Evolutionary conservation across 805 yeast species (phyloP).

Genomic region (Yarrowia sp.): DNA sequence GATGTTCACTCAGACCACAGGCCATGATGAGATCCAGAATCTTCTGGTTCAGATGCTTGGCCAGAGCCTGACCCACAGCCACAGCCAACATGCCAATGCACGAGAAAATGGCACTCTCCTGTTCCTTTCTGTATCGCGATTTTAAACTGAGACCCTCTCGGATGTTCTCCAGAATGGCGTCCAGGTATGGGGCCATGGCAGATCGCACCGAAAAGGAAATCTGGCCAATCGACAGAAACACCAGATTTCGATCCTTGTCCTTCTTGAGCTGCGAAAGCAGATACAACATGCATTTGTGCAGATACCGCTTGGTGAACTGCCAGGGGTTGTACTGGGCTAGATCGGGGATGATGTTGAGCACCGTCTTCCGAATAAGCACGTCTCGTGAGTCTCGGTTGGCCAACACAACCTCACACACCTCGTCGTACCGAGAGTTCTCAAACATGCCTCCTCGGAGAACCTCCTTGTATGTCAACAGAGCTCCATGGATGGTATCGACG

Average conservation of each 20-base stretch:
- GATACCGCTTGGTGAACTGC: conserved; percentile 70
- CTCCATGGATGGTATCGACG: conserved; percentile 80
- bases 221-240: conserved; percentile 77
- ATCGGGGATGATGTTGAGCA: conserved; percentile 78
- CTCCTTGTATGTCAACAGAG: conserved; percentile 77
- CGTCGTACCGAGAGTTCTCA: conserved; percentile 66
- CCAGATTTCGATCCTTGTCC: conserved; percentile 70
- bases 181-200: conserved; percentile 81
- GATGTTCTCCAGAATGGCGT: conserved; percentile 78
- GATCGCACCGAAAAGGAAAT: conserved; percentile 74
- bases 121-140: conserved; percentile 57
- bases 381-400: conserved; percentile 74
- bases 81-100: conserved; percentile 82
- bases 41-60: conserved; percentile 81
- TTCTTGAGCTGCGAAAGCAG: conserved; percentile 75
- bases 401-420: conserved; percentile 70
- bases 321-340: conserved; percentile 74
- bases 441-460: conserved; percentile 63
- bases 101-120: conserved; percentile 81
- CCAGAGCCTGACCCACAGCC: conserved; percentile 89
- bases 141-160: conserved; percentile 59
- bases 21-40: conserved; percentile 72
- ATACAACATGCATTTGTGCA: conserved; percentile 74
- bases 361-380: conserved; percentile 71
- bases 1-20: conserved; percentile 78